Percentiles rank a stretch among this genome's conserved stretches.
Conservation (phyloP, 257 asterid species). For the Solanum virginianum region DNA sequence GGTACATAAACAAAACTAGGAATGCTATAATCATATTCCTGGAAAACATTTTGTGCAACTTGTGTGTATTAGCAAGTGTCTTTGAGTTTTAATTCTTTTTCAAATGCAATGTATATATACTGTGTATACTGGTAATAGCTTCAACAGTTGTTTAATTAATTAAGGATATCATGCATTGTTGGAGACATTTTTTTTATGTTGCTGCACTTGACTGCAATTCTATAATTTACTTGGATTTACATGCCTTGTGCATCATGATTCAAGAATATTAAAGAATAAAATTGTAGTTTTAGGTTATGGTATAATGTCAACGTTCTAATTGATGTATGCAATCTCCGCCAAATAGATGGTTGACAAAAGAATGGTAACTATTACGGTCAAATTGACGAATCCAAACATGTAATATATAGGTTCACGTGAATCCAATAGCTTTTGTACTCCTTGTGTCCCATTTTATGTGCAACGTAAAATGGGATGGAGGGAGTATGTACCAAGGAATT, state of each 20-base stretch:
- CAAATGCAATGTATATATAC: neutral
- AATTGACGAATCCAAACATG: neutral
- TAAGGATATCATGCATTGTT: neutral
- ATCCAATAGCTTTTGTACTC: neutral
- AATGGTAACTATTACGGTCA: neutral
- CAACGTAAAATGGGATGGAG: no score
- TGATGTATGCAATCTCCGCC: neutral
- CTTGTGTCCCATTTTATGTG: no score
- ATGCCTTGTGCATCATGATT: neutral
- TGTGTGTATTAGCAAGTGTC: neutral
- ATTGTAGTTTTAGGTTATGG: neutral
- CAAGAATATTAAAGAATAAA: neutral
- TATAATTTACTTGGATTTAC: neutral
- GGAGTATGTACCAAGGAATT: neutral
- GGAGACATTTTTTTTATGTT: neutral
- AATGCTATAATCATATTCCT: neutral
- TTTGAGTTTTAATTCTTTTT: neutral
- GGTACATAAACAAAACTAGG: neutral
- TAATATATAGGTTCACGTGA: accelerated
- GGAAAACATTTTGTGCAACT: neutral
- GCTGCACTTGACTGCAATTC: neutral
- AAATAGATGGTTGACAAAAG: neutral
- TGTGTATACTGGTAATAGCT: neutral
- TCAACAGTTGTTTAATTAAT: no score
- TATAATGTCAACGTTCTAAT: neutral